Base-by-base conservation (phyloP, 2,329 filamentous ascomycete species). In the Penicillium capsulatum region DNA sequence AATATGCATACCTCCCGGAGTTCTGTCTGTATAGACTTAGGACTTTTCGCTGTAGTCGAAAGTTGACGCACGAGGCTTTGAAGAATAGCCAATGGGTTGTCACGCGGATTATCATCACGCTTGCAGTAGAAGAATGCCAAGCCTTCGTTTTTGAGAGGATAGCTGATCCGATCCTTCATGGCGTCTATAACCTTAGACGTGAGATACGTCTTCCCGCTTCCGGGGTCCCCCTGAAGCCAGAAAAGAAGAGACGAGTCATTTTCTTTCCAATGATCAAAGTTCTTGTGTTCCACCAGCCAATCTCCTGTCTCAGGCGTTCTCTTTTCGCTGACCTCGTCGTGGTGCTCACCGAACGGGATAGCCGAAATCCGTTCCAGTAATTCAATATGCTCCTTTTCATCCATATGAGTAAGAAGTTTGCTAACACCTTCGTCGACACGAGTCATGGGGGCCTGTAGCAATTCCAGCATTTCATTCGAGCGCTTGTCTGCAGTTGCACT, bases 51-150 rank as follows among this genome's bases (percentile, higher is more conserved):
- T 3, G 45, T 39, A 8, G 53, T 53, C 2, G 62, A 59, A 0
- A 67, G 45, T 27, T 65, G 58, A 15, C 55, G 54, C 1, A 60
- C 45, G 33, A 57, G 51, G 36, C 58, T 61, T 30, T 48, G 57
- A 2, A 68, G 45, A n/a, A 66, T 51, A 2, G 47, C 49, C 2
- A 54, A 37, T 5, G 63, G 53, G 10, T 64, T 38, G 27, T 49
- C 44, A 7, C 57, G 54, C 43, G 34, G 3, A 16, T 31, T 11
- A 17, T 42, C 38, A 7, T 40, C 30, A 6, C 28, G 26, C 17
- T 40, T 20, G 22, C 42, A 48, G 17, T 45, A 48, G 17, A 48
- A 48, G 15, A 34, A 42, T 4, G 44, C 44, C n/a, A 47, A 43
- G 1, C 40, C 44, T 34, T 38, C 44, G n/a, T 34, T 10, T 4